Evolutionary conservation across 1,284 basidiomycete genomes (phyloP).

Genomic region (Wallemia hederae): DNA sequence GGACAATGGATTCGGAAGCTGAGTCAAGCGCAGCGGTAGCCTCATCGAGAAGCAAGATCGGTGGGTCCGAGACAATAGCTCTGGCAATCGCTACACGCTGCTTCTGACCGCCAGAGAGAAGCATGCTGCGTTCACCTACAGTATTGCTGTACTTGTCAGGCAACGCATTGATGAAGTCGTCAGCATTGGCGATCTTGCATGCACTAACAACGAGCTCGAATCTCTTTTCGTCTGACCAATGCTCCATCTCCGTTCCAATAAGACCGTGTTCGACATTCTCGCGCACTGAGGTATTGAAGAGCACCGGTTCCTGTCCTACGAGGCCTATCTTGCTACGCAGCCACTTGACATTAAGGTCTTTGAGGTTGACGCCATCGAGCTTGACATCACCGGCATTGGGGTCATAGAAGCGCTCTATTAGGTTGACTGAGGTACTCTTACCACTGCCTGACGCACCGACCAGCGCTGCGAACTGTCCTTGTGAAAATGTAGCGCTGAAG

Average conservation of each 20-base stretch:
- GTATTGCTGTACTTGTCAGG: slow-evolving; percentile 58
- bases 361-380: slow-evolving; percentile 26
- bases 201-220: slow-evolving; percentile 33
- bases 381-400: slow-evolving; percentile 33
- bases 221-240: neutral
- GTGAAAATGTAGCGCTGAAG: slow-evolving; percentile 30
- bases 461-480: slow-evolving; percentile 57
- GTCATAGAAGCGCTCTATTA: slow-evolving; percentile 64
- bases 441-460: slow-evolving; percentile 67
- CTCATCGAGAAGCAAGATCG: slow-evolving; percentile 71
- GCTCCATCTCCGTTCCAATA: neutral
- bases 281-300: slow-evolving; percentile 55
- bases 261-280: slow-evolving; percentile 65
- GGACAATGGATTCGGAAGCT: slow-evolving; percentile 44
- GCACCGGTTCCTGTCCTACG: slow-evolving; percentile 52
- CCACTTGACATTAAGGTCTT: slow-evolving; percentile 31
- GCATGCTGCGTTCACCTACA: slow-evolving; percentile 59
- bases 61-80: slow-evolving; percentile 34
- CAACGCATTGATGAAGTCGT: slow-evolving; percentile 55
- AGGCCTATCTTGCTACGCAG: slow-evolving; percentile 57
- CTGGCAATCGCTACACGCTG: slow-evolving; percentile 78
- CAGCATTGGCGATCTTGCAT: slow-evolving; percentile 42
- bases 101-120: slow-evolving; percentile 79
- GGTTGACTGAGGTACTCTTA: slow-evolving; percentile 54
- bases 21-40: slow-evolving; percentile 71